Conservation (phyloP, 164 flowering plant species). For the Macadamia tetraphylla region DNA sequence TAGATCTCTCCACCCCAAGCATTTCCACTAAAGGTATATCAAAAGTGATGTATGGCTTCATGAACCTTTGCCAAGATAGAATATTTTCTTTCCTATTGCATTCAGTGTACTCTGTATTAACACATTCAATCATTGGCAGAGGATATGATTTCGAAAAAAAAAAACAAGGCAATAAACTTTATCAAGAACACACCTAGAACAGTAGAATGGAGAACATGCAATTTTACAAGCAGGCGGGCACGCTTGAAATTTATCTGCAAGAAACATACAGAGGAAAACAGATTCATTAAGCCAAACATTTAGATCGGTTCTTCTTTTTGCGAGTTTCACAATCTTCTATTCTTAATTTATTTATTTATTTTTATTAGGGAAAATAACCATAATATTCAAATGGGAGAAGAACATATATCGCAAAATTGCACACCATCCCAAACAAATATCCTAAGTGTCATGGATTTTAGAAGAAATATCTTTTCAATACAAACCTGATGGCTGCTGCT, state of each 20-base stretch:
- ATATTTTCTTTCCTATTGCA: conserved; percentile 81
- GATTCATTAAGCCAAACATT: background rate
- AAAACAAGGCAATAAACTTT: background rate
- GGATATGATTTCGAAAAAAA: no score
- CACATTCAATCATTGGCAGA: conserved; percentile 2
- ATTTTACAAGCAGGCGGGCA: conserved; percentile 71
- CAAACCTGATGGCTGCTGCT: no score
- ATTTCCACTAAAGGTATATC: conserved; percentile 70
- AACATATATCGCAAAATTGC: no score
- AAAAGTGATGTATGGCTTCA: conserved; percentile 65
- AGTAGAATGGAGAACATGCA: conserved; percentile 46
- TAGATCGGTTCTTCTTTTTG: background rate
- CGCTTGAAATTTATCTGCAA: conserved; percentile 91
- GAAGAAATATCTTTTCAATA: no score
- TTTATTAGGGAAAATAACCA: no score
- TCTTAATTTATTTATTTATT: no score
- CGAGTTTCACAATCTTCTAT: background rate
- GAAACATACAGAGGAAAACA: background rate
- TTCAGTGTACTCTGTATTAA: conserved; percentile 53
- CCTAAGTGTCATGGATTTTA: no score
- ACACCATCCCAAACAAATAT: no score
- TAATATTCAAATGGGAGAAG: no score
- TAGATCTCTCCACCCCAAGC: conserved; percentile 39
- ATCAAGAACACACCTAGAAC: conserved; percentile 54
- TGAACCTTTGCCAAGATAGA: conserved; percentile 61